Base-by-base conservation (phyloP, 192 early-diverging fungal species). In the Podila epigama region DNA sequence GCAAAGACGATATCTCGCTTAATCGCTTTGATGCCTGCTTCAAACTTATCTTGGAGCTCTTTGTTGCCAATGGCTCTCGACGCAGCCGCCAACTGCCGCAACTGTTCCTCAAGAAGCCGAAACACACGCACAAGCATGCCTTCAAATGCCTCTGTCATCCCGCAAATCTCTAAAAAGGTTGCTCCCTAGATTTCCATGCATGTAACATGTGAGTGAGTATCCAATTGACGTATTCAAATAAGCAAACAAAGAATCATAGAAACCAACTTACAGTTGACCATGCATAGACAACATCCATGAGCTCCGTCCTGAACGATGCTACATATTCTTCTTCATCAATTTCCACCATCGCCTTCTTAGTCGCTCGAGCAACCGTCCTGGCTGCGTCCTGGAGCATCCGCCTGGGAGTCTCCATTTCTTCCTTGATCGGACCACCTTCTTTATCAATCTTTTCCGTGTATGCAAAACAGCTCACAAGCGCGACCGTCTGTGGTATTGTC, bases 1-100 rank as follows among this genome's bases (percentile, higher is more conserved):
- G 96, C 95, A 83, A 96, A 97, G 9, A 97, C 91, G 83, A 97
- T 95, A 66, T 96, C 95, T 52, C 96, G 85, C 80, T 96, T 93
- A 70, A 97, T 93, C 78, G 89, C 89, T 61, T 78, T 85, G 61
- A 93, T 94, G 29, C 91, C 94, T 51, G 92, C 92, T 20, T 89
- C 85, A 83, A 98, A 97, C 84, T 97, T 97, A 70, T 85, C 90
- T 67, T 97, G 95, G 48, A 98, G 80, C 59, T 95, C 94, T 7
- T 83, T 85, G 65, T 97, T 97, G 36, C 97, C 97, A 50, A 98
- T 96, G 42, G 86, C 89, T 70, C 93, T 95, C 13, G 95, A 89
- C 0, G 97, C 97, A 42, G 86, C 81, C 32, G 84, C 85, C 91
- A 98, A 92, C 71, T 97, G 92, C 57, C 93, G 77, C 66, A 97